Percentiles rank a stretch among this genome's conserved stretches.
Evolutionary conservation across 495 filamentous ascomycete species (phyloP).

Genomic region (Hypoxylon cercidicola): DNA sequence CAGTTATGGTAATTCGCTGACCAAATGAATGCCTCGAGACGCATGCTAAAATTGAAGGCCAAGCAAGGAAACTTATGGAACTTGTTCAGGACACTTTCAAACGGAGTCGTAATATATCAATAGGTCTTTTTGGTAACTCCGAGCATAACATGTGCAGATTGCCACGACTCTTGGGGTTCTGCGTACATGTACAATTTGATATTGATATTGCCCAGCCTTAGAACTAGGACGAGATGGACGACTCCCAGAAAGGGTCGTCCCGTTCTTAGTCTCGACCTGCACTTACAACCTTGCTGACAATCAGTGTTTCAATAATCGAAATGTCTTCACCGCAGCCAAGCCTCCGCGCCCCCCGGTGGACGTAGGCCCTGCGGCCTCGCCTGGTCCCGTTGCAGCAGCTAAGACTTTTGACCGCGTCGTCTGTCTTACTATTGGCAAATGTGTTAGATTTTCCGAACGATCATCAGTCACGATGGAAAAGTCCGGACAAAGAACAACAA

Average conservation of each 20-base stretch:
- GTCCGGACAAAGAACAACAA: slow-evolving; percentile 23
- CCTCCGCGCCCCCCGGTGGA: not conserved
- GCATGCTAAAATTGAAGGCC: slow-evolving; percentile 38
- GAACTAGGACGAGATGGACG: slow-evolving; percentile 1
- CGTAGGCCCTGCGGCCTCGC: slow-evolving; percentile 4
- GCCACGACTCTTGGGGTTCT: slow-evolving; percentile 26
- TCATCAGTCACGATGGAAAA: slow-evolving; percentile 23
- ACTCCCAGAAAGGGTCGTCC: slow-evolving; percentile 30
- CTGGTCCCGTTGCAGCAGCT: not conserved
- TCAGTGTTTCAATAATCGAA: slow-evolving; percentile 11
- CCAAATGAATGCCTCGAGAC: slow-evolving; percentile 22
- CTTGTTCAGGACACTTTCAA: slow-evolving; percentile 30
- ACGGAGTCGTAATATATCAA: slow-evolving; percentile 30
- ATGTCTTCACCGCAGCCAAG: slow-evolving; percentile 6
- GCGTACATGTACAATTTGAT: too few species aligned
- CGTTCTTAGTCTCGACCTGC: slow-evolving; percentile 17
- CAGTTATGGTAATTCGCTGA: slow-evolving; percentile 32
- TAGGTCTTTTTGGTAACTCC: slow-evolving; percentile 37
- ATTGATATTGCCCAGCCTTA: slow-evolving; percentile 15
- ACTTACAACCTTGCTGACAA: slow-evolving; percentile 2
- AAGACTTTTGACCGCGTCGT: slow-evolving; percentile 4
- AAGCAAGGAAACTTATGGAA: slow-evolving; percentile 34
- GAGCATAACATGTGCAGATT: slow-evolving; percentile 15
- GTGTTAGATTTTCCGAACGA: slow-evolving; percentile 20
- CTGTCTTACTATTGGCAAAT: slow-evolving; percentile 2